Evolutionary conservation across 805 yeast genomes (phyloP), one percentile per base, ranked within the genome.

Genomic region (Ogataea pilisensis): DNA sequence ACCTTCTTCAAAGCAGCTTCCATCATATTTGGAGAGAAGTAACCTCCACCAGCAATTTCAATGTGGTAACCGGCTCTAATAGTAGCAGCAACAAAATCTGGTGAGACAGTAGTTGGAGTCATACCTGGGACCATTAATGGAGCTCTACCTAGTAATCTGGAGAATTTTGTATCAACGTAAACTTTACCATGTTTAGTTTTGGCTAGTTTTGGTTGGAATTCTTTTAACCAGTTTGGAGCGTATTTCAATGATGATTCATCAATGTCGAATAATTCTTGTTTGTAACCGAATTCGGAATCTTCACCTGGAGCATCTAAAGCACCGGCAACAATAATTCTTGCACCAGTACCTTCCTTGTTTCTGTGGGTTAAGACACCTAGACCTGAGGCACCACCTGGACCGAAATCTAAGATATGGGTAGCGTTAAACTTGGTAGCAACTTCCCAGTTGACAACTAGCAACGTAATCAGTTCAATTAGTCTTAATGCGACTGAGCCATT

Each of bases 31-130:
- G 95, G 82, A 44, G 72, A 64, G 68, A 91, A 93, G 69, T 93
- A 93, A 59, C 98, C 99, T 75, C 99, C 99, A 66, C 99, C 99
- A 37, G 95, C 99, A 58, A 93, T 76, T 72, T 93, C 99, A 58
- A 91, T 88, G 62, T 88, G 95, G 71, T 90, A 93, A 48, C 99
- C 99, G 37, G 98, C 89, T 62, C 90, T 89, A 60, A 90, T 76
- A 22, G 97, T 83, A 25, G 96, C 95, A 46, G 95, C 84, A 43
- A 93, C 95, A 57, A 93, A 90, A 48, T 86, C 90, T 35, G 98
- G 93, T 52, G 86, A 83, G 42, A 90, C 97, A 25, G 99, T 93
- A 33, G 95, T 80, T 62, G 99, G 99, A 31, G 99, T 93, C 99
- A 93, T 93, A 72, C 99, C 99, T 29, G 99, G 96, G 53, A 93